Evolutionary conservation across 2,329 filamentous ascomycete genomes (phyloP).

Genomic region (Fusarium abutilonis): DNA sequence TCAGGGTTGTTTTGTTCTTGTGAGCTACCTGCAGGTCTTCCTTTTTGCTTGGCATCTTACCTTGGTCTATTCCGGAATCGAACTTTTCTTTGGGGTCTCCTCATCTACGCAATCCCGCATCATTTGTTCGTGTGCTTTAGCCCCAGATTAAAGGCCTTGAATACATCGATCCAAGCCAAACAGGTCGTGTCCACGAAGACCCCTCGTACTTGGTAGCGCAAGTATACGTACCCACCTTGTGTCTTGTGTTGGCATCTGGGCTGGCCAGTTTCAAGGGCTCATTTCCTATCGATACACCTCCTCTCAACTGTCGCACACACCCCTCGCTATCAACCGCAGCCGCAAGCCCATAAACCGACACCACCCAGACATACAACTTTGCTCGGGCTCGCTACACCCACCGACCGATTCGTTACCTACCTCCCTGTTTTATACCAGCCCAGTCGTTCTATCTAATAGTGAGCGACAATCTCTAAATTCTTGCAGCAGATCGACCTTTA

Average conservation of each 20-base stretch:
- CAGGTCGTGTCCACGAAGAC: slow-evolving; percentile 22
- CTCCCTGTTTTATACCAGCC: slow-evolving; percentile 18
- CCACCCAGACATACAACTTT: slow-evolving; percentile 31
- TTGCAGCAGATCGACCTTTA: slow-evolving; percentile 41
- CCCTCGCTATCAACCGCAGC: slow-evolving; percentile 36
- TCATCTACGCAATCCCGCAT: slow-evolving; percentile 35
- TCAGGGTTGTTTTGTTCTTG: slow-evolving; percentile 26
- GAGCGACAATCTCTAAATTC: slow-evolving; percentile 22
- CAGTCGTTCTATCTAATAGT: slow-evolving; percentile 16
- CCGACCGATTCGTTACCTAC: slow-evolving; percentile 32
- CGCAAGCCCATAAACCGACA: slow-evolving; percentile 42
- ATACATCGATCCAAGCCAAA: slow-evolving; percentile 13
- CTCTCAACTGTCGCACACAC: slow-evolving; percentile 15
- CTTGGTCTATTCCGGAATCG: slow-evolving; percentile 22
- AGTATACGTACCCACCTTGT: slow-evolving; percentile 25
- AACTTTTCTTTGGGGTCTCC: slow-evolving; percentile 34
- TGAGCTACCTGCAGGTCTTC: slow-evolving; percentile 28
- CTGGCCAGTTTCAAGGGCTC: slow-evolving; percentile 23
- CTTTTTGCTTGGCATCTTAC: slow-evolving; percentile 28
- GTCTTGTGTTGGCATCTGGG: slow-evolving; percentile 17
- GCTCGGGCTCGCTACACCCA: slow-evolving; percentile 32
- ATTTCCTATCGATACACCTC: slow-evolving; percentile 38
- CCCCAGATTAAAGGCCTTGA: slow-evolving; percentile 26
- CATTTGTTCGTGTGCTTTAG: slow-evolving; percentile 18
- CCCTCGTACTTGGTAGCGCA: slow-evolving; percentile 14